These are phyloP conservation scores for Erythrophleum fordii DNA, from an alignment of 306 rosid genomes.

Conservation along the genomic window DNA sequence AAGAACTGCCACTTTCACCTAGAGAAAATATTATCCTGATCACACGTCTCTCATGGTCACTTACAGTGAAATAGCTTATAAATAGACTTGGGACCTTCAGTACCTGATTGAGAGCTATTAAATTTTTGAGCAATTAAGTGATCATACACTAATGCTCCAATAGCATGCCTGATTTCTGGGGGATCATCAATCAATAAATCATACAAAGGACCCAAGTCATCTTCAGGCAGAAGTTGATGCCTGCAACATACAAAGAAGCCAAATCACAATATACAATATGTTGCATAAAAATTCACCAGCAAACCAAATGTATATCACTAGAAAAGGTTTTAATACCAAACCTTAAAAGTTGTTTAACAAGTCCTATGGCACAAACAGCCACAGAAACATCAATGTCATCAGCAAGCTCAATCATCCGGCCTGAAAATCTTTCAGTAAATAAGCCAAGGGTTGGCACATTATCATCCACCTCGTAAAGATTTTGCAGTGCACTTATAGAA, in stretches of 20 bases:
- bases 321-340: conserved; percentile 36
- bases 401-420: conserved; percentile 96
- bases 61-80: conserved; percentile 16
- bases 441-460: conserved; percentile 90
- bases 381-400: conserved; percentile 92
- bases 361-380: conserved; percentile 93
- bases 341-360: conserved; percentile 94
- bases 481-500: conserved; percentile 85
- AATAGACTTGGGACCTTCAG: conserved; percentile 55
- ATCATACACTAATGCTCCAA: conserved; percentile 93
- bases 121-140: conserved; percentile 93
- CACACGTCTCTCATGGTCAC: conserved; percentile 35
- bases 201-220: conserved; percentile 92
- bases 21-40: conserved; percentile 38
- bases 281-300: conserved; percentile 31
- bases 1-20: conserved; percentile 75
- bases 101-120: conserved; percentile 70
- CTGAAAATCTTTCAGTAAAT: conserved; percentile 93
- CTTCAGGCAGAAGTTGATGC: conserved; percentile 94
- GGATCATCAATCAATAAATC: conserved; percentile 92
- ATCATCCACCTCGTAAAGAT: conserved; percentile 88
- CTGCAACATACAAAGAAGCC: conserved; percentile 55
- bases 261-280: conserved; percentile 36
- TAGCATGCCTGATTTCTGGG: conserved; percentile 96
- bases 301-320: conserved; percentile 21